Evolutionary conservation across 257 asterid genomes (phyloP), one percentile per base, ranked within the genome.

Genomic region (Petunia secreta): DNA sequence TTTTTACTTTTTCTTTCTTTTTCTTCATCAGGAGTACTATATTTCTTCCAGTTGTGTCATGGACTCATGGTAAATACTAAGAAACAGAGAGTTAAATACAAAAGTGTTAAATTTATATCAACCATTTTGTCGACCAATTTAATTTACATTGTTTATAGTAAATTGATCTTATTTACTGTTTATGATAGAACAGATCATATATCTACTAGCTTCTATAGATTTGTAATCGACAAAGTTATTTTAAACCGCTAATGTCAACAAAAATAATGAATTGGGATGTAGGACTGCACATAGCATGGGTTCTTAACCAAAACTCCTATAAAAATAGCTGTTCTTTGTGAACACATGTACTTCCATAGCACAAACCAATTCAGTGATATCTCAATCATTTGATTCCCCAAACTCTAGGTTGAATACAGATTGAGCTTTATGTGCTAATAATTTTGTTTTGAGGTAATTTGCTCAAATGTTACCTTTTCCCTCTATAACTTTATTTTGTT

Each of bases 371-470:
- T 62, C 67, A 62, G 40, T 34, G 67, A 62, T 62, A 34, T 62
- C 67, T 34, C 41, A 62, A 62, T 62, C 67, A 62, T 60, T 60
- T 60, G 65, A 60, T 60, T 60, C 64, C 64, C 64, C 11, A 58
- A 50, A 50, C 14, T 50, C 55, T 50, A 8, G 55, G 14, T 2
- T 50, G 0, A 2, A 14, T 52, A 10, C 57, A 52, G 3, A 60
- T 34, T 60, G 65, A 60, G 40, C 40, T 5, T 8, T 60, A 10
- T 60, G 40, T 8, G 40, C 5, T 37, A 1, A n/a, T 59, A 60
- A 34, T 57, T 57, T 10, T 25, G 25, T 25, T 25, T 25, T 25
- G 25, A 25, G 25, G 25, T 59, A 60, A 34, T 57, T 57, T 10
- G 3, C 67, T 8, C 66, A 34, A 34, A 1, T 36, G 41, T 62